A percentile compares a stretch with the other conserved stretches of the same genome.
Conservation (phyloP, 768 basidiomycete species). For the Postia placenta region DNA sequence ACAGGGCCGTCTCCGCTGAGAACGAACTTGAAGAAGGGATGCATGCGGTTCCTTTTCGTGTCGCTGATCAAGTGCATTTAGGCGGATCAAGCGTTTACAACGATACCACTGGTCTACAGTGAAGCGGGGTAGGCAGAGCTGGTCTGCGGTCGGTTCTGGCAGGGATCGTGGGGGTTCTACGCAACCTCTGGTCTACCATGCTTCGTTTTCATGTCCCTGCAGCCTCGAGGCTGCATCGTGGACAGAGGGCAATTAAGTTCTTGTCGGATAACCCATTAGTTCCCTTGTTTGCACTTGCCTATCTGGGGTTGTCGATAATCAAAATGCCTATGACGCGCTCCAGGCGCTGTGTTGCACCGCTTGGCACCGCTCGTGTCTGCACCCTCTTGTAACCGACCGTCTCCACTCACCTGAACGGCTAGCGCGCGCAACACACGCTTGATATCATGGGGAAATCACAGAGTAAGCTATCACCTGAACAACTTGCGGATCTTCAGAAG, state of each 20-base stretch:
- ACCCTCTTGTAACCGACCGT: not conserved
- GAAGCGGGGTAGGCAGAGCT: slow-evolving; percentile 12
- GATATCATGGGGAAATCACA: slow-evolving; percentile 90
- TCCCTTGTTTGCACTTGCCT: not conserved
- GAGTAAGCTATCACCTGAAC: slow-evolving; percentile 90
- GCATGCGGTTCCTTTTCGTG: slow-evolving; percentile 33
- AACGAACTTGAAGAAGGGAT: slow-evolving; percentile 28
- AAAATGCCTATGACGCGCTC: not conserved
- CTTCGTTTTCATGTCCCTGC: slow-evolving; percentile 23
- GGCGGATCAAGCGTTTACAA: slow-evolving; percentile 23
- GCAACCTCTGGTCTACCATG: slow-evolving; percentile 13
- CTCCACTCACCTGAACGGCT: slow-evolving; percentile 1
- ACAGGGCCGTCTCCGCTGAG: slow-evolving; percentile 34
- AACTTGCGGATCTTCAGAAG: slow-evolving; percentile 93
- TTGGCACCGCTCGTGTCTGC: not conserved
- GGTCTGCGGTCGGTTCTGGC: slow-evolving; percentile 14
- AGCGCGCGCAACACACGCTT: slow-evolving; percentile 2
- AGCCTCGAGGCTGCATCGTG: slow-evolving; percentile 26
- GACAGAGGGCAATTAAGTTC: slow-evolving; percentile 7
- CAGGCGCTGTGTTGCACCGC: not conserved
- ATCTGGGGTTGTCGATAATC: not conserved
- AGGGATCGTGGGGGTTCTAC: slow-evolving; percentile 16
- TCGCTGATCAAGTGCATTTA: slow-evolving; percentile 35
- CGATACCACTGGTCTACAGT: slow-evolving; percentile 17
- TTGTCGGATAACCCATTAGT: slow-evolving; percentile 8